Evolutionary conservation across 2,329 filamentous ascomycete genomes (phyloP).

Genomic region (Stemphylium beticola): DNA sequence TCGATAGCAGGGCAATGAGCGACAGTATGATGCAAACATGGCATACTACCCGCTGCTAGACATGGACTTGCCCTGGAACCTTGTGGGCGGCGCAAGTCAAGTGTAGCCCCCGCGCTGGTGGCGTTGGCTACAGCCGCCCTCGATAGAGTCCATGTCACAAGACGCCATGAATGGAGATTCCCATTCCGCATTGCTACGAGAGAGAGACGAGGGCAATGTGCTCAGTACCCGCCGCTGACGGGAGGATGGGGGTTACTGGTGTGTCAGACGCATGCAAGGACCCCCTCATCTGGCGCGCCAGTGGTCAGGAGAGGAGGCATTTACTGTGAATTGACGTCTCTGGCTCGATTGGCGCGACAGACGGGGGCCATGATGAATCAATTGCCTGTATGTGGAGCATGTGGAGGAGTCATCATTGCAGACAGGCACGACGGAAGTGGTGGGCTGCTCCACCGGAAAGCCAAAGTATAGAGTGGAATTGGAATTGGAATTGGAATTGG

Average conservation of each 20-base stretch:
- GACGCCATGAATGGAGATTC: conserved; percentile 24
- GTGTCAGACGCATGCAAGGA: conserved; percentile 22
- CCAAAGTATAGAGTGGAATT: conserved; percentile 3
- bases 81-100: conserved; percentile 17
- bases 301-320: conserved; percentile 17
- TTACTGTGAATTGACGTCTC: conserved; percentile 26
- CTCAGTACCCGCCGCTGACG: conserved; percentile 27
- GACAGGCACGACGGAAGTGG: conserved; percentile 37
- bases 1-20: conserved; percentile 24
- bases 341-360: conserved; percentile 18
- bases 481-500: not conserved
- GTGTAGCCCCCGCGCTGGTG: conserved; percentile 12
- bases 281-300: conserved; percentile 14
- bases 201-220: conserved; percentile 22
- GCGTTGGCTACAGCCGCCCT: conserved; percentile 39
- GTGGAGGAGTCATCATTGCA: conserved; percentile 31
- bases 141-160: conserved; percentile 38
- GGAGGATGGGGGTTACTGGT: conserved; percentile 7
- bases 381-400: conserved; percentile 36
- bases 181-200: conserved; percentile 30
- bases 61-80: conserved; percentile 37
- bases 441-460: conserved; percentile 20
- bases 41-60: conserved; percentile 40
- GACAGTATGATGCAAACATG: conserved; percentile 23
- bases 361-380: conserved; percentile 11